Percentiles rank a stretch among this genome's conserved stretches.
Conservation (phyloP, 2,329 filamentous ascomycete genomes). For the Sclerotinia subarctica region DNA sequence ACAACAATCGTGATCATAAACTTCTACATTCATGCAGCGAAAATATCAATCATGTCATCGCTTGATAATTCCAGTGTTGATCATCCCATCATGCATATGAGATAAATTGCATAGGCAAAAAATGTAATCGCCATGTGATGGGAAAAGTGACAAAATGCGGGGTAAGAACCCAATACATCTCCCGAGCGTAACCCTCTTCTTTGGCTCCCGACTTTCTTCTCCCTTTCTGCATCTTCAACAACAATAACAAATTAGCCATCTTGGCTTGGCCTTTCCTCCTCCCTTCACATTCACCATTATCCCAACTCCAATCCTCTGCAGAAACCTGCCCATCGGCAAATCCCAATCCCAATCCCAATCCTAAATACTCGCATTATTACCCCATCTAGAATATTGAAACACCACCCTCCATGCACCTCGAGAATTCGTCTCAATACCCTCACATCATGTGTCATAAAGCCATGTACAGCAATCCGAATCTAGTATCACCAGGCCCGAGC, state of each 20-base stretch:
- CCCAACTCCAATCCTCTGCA: background rate
- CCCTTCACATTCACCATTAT: background rate
- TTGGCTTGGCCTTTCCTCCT: background rate
- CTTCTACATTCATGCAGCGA: background rate
- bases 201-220: background rate
- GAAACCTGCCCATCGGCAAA: background rate
- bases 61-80: background rate
- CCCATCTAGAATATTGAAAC: conserved; percentile 2
- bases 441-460: background rate
- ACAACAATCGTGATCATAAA: background rate
- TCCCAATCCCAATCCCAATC: background rate
- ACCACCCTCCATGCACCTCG: background rate
- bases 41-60: background rate
- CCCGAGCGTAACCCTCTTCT: background rate
- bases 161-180: background rate
- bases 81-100: background rate
- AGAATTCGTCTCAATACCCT: background rate
- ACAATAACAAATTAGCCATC: background rate
- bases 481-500: conserved; percentile 9
- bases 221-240: background rate
- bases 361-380: background rate
- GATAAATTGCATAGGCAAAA: background rate
- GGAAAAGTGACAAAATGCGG: conserved; percentile 1
- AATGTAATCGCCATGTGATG: conserved; percentile 1
- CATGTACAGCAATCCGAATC: background rate